Conservation (phyloP, 202 grass and related monocot genomes). For the Tripidium arundinaceum region DNA sequence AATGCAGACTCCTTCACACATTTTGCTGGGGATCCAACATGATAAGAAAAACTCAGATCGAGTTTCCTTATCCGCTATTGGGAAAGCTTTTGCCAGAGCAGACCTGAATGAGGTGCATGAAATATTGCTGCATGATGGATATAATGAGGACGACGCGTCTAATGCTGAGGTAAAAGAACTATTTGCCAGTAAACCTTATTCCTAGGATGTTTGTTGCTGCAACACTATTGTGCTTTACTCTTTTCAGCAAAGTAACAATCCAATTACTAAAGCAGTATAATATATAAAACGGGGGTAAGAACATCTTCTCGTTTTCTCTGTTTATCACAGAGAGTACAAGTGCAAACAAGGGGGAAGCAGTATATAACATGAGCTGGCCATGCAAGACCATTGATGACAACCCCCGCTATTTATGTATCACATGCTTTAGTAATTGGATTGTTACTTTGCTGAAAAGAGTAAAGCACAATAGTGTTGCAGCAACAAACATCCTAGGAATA, state of each 20-base stretch:
- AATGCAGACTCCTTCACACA: conserved; percentile 53
- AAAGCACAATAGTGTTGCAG: not conserved
- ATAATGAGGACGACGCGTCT: conserved; percentile 50
- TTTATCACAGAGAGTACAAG: not conserved
- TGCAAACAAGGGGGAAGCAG: not conserved
- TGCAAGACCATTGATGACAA: not conserved
- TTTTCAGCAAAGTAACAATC: not conserved
- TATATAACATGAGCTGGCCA: not conserved
- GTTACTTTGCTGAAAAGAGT: not conserved
- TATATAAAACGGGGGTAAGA: not conserved
- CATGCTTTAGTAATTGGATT: not conserved
- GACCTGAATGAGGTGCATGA: conserved; percentile 53
- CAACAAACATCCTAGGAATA: not conserved
- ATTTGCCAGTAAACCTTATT: not conserved
- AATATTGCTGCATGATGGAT: conserved; percentile 56
- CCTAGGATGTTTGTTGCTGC: not conserved
- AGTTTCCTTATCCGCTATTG: conserved; percentile 44
- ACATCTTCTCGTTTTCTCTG: not conserved
- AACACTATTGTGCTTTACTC: not conserved
- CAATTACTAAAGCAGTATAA: not conserved
- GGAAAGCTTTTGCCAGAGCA: conserved; percentile 58
- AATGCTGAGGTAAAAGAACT: conserved; percentile 52
- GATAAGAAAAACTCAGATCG: conserved; percentile 33
- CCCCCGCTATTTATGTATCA: not conserved
- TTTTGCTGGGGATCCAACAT: conserved; percentile 52